Evolutionary conservation across 2,329 filamentous ascomycete species (phyloP), one percentile per base, ranked within the genome.

Genomic region (Calonectria naviculata): DNA sequence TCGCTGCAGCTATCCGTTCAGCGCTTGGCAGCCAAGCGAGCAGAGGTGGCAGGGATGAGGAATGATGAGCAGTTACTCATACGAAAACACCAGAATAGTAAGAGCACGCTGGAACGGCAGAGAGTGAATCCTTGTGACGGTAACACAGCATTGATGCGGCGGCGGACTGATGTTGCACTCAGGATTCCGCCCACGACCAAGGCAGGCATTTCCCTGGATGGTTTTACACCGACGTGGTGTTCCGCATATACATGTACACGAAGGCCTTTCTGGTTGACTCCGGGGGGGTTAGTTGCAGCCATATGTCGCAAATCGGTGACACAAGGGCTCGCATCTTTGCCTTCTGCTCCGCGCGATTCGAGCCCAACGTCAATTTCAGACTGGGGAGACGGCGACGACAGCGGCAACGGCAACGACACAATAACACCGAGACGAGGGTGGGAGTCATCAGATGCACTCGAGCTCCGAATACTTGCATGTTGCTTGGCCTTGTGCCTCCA

Each of bases 1-100:
- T 61, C 38, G n/a, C 24, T 61, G 56, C 56, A 61, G 17, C 56
- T 61, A 42, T 28, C 56, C 56, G 56, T 44, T 61, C 38, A 42
- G 26, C 38, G 26, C 21, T 21, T 24, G 17, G 17, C 36, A 17
- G 26, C 56, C 38, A 42, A 61, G 38, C 38, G 36, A 42, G 38
- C 24, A 13, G 15, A 17, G 26, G 13, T 15, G 28, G n/a, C 28
- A 29, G 47, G 26, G 56, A 10, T 44, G 38, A 17, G 52, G 12
- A 17, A 36, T 15, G 19, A 26, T 58, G 52, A 58, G 31, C 52
- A 58, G 31, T 58, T 34, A 58, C 24, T 58, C n/a, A 4, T 21
- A 19, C 34, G 15, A 29, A 24, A 21, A 34, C 38, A 38, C 38
- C 12, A 58, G 6, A 38, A 58, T 58, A 19, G 52, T 38, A 58